Evolutionary conservation across 2,329 filamentous ascomycete species (phyloP), one percentile per base, ranked within the genome.

Genomic region (Colletotrichum coccodes): DNA sequence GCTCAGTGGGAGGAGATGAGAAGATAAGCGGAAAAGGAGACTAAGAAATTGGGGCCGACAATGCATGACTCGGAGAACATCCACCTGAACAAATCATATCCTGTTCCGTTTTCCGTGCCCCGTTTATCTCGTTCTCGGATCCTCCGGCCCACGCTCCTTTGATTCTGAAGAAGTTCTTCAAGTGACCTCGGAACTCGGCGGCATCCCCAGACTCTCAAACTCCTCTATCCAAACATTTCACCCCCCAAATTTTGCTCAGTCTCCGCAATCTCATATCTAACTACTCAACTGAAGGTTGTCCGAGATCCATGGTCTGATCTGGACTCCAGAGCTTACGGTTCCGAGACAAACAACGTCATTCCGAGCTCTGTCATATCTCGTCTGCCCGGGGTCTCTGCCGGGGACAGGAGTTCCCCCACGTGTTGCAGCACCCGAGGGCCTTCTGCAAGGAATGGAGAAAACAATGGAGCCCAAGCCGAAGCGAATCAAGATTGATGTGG

Each of bases 401-500:
- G 26, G 21, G 62, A 53, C 36, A 12, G 21, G 5, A 30, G 8
- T 21, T 32, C 34, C 54, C 60, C 53, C 47, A 36, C 38, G 49
- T 28, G 23, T 16, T 21, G n/a, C 50, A 30, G 18, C 18, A 18
- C 8, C 28, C 14, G 28, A 34, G 49, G 58, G 36, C 3, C 14
- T 8, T 32, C 12, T 26, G 14, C 38, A 44, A 36, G 36, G 32
- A 7, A 52, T 53, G 54, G 40, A 54, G 53, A 65, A 59, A 65
- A 56, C 32, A 23, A 65, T 68, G 65, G 65, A 68, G 54, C 65
- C 65, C 7, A 68, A 71, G 64, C 71, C 71, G 38, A 84, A 83
- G 68, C 76, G 82, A n/a, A 77, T 81, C 60, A 84, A 83, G 68
- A 81, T 84, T 28, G 76, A 81, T 36, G 75, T 83, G 11, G 82